These are phyloP conservation scores for Beauveria caledonica DNA, from an alignment of 2,329 filamentous ascomycete species.

Conservation along the genomic window DNA sequence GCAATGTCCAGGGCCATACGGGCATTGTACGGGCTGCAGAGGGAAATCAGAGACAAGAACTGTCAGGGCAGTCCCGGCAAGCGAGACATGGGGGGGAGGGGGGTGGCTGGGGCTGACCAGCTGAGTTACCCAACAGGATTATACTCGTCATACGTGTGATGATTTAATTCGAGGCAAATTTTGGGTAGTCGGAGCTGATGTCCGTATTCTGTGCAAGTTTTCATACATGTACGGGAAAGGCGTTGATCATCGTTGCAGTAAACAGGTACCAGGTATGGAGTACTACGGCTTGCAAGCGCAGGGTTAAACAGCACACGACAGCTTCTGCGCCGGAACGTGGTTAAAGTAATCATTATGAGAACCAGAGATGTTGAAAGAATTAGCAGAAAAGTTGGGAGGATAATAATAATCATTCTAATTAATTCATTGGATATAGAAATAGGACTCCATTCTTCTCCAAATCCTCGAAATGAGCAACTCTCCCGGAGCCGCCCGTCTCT, in stretches of 20 bases:
- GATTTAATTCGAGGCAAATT: no score
- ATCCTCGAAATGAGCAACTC: not conserved
- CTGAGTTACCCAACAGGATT: no score
- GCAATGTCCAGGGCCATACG: conserved; percentile 5
- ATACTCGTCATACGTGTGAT: no score
- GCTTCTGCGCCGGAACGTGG: not conserved
- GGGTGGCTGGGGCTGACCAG: not conserved
- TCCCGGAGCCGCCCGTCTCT: conserved; percentile 8
- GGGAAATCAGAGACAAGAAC: not conserved
- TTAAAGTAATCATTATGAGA: not conserved
- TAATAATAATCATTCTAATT: not conserved
- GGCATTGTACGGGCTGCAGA: not conserved
- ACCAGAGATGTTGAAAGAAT: not conserved
- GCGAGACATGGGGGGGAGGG: conserved; percentile 1
- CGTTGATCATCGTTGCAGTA: not conserved
- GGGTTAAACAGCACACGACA: not conserved
- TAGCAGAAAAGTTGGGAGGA: not conserved
- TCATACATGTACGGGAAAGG: not conserved
- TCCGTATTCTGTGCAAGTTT: no score
- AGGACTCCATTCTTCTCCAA: conserved; percentile 4
- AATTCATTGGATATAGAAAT: not conserved
- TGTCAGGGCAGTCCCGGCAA: not conserved
- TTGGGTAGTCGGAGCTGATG: no score
- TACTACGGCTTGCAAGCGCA: not conserved
- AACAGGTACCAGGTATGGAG: not conserved